A percentile compares a stretch with the other conserved stretches of the same genome.
phyloP scores from a whole-genome alignment of 78 protist species.

The Mantamonas sphyraenae region DNA sequence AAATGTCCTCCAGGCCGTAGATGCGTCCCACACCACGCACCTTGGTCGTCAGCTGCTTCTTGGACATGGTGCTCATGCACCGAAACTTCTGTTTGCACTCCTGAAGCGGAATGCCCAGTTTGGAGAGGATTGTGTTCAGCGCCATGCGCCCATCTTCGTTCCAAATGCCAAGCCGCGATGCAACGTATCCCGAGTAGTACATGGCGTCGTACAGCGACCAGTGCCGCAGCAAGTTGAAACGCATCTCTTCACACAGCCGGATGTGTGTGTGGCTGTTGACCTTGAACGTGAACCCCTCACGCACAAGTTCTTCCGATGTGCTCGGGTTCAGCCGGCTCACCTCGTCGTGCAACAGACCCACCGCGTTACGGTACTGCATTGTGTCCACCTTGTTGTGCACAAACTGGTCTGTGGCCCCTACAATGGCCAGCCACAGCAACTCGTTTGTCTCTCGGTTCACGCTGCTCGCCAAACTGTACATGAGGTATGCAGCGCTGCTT shows the following conservation, averaged over 20 bases:
- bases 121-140: conserved; percentile 36
- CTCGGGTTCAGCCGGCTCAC: no score
- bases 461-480: not conserved
- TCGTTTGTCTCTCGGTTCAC: not conserved
- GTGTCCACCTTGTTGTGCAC: conserved; percentile 34
- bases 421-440: conserved; percentile 21
- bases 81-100: conserved; percentile 24
- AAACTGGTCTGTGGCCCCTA: conserved; percentile 54
- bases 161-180: conserved; percentile 35
- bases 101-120: conserved; percentile 44
- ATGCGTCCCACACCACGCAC: conserved; percentile 6
- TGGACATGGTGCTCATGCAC: conserved; percentile 14
- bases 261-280: no score
- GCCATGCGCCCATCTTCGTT: conserved; percentile 25
- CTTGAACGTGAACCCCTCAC: no score
- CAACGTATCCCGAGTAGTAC: conserved; percentile 27
- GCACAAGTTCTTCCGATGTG: no score
- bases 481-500: not conserved
- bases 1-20: conserved; percentile 30
- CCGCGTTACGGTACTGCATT: conserved; percentile 13
- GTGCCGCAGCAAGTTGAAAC: conserved; percentile 49
- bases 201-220: conserved; percentile 52
- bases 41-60: conserved; percentile 2
- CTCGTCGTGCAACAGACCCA: no score
- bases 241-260: conserved; percentile 53